These are phyloP conservation scores for Patellaria atrata DNA, from an alignment of 495 filamentous ascomycete genomes.

Conservation along the genomic window DNA sequence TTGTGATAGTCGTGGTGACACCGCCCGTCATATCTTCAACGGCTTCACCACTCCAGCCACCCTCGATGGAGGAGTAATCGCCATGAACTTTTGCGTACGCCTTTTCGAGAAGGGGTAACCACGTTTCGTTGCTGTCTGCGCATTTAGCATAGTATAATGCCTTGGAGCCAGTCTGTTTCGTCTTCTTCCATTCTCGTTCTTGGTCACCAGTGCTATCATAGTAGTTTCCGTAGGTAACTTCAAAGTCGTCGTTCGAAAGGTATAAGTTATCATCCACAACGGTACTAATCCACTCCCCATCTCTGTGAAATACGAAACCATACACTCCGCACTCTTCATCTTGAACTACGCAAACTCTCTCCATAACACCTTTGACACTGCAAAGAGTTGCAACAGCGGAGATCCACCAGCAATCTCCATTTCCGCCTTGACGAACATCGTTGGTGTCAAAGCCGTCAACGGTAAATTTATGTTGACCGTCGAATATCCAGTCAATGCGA, in stretches of 20 bases:
- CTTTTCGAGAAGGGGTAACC: conserved; percentile 88
- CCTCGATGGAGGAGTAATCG: conserved; percentile 67
- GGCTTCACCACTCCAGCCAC: conserved; percentile 71
- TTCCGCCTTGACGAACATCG: conserved; percentile 64
- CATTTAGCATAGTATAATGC: conserved; percentile 81
- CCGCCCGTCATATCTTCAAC: conserved; percentile 90
- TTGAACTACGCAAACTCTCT: conserved; percentile 67
- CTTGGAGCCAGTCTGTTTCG: conserved; percentile 47
- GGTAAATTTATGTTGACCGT: conserved; percentile 14
- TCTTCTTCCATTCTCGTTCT: conserved; percentile 14
- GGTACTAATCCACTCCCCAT: conserved; percentile 81
- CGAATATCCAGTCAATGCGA: conserved; percentile 19
- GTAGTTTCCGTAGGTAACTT: conserved; percentile 33
- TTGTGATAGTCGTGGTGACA: conserved; percentile 66
- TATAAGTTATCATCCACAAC: conserved; percentile 81
- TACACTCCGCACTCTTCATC: conserved; percentile 78
- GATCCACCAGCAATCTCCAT: conserved; percentile 87
- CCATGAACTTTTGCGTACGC: conserved; percentile 93
- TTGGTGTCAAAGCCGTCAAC: conserved; percentile 17
- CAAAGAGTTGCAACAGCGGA: conserved; percentile 72
- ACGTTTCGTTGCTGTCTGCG: conserved; percentile 74
- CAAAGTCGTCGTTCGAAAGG: conserved; percentile 61
- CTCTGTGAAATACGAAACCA: conserved; percentile 82
- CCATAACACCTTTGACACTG: conserved; percentile 62
- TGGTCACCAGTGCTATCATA: conserved; percentile 13